A percentile compares a stretch with the other conserved stretches of the same genome.
Conservation (phyloP, 352 stramenopile species). For the Phytophthora syringae region DNA sequence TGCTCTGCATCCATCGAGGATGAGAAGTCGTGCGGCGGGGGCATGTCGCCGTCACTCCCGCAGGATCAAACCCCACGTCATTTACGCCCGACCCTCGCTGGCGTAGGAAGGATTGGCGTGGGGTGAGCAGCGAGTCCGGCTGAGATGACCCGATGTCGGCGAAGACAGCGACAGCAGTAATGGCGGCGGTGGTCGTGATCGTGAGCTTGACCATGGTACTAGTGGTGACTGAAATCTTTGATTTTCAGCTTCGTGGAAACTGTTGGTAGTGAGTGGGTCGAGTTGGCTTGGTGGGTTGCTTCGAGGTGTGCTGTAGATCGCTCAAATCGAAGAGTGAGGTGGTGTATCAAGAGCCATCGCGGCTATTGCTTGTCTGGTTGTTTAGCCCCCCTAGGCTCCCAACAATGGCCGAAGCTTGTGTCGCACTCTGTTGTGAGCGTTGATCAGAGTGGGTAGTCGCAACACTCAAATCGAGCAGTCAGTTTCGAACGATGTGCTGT, state of each 20-base stretch:
- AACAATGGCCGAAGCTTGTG: neutral
- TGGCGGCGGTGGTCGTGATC: neutral
- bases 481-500: neutral
- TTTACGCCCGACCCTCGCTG: neutral
- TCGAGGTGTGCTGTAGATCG: constrained; percentile 2
- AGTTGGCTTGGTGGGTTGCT: neutral
- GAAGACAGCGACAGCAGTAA: neutral
- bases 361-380: neutral
- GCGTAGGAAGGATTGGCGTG: neutral
- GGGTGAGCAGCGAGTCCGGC: neutral
- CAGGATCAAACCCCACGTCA: neutral
- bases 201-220: constrained; percentile 5
- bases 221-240: neutral
- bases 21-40: neutral
- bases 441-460: neutral
- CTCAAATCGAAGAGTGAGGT: constrained; percentile 2
- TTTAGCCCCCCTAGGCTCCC: neutral
- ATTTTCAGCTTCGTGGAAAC: too few species aligned
- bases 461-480: neutral
- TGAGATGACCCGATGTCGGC: neutral
- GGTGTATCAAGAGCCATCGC: neutral
- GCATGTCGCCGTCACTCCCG: neutral
- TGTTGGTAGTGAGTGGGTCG: too few species aligned
- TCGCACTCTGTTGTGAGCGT: neutral
- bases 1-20: neutral